phyloP scores from a whole-genome alignment of 257 asterid genomes.

The Jacaranda copaia region DNA sequence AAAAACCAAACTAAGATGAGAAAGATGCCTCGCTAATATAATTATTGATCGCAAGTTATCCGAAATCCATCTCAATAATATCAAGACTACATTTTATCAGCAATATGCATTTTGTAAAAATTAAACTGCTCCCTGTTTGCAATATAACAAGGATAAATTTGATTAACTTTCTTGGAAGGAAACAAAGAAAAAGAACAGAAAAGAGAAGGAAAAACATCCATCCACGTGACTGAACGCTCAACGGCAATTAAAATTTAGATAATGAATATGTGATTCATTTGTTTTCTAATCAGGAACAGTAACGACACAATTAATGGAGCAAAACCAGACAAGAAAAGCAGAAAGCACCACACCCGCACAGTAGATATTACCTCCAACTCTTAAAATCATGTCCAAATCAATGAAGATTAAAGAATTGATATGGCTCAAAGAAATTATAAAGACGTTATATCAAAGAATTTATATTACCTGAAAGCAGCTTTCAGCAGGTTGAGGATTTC shows the following conservation, averaged over 20 bases:
- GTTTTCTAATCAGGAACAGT: background rate
- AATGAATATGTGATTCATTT: background rate
- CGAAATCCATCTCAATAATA: no score
- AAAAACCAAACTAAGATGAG: background rate
- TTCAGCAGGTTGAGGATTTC: background rate
- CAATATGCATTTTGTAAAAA: background rate
- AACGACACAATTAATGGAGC: background rate
- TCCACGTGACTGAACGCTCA: background rate
- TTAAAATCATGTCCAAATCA: no score
- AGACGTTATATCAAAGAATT: no score
- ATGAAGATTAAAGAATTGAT: no score
- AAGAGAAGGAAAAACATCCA: background rate
- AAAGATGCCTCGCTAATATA: no score
- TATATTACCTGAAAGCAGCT: constrained; percentile 6
- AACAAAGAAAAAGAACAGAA: background rate
- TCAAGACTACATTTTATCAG: background rate
- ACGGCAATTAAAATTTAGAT: background rate
- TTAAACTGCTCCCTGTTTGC: background rate
- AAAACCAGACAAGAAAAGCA: no score
- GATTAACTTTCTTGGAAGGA: background rate
- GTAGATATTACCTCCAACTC: no score
- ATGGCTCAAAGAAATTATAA: no score
- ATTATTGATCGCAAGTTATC: no score
- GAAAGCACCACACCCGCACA: no score
- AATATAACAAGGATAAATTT: background rate